Conservation (phyloP, 495 filamentous ascomycete genomes). For the Aspergillus affinis region DNA sequence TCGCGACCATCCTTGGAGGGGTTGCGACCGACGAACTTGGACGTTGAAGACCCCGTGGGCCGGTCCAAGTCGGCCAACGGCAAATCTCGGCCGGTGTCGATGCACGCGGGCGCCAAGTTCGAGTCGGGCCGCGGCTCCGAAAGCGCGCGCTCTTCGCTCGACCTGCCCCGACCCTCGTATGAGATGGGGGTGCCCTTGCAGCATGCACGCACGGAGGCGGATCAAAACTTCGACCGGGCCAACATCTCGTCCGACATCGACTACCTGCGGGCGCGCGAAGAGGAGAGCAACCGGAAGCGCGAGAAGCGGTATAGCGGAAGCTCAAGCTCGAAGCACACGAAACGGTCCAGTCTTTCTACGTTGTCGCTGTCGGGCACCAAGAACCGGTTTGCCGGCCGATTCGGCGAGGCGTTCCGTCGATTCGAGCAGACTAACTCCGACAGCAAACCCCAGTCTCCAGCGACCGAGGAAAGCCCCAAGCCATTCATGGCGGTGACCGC, state of each 20-base stretch:
- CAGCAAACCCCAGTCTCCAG: constrained; percentile 54
- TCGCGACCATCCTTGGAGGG: constrained; percentile 77
- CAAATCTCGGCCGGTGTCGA: constrained; percentile 67
- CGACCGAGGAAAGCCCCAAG: constrained; percentile 36
- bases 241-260: constrained; percentile 86
- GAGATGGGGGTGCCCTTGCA: constrained; percentile 39
- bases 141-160: constrained; percentile 39
- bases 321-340: constrained; percentile 64
- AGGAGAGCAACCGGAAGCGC: constrained; percentile 62
- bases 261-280: constrained; percentile 79
- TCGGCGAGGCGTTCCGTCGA: constrained; percentile 92
- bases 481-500: constrained; percentile 65
- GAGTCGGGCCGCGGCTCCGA: constrained; percentile 71
- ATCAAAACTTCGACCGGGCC: constrained; percentile 37
- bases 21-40: constrained; percentile 61
- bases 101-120: constrained; percentile 75
- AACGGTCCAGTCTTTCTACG: constrained; percentile 79
- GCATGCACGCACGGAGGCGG: constrained; percentile 38
- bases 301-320: constrained; percentile 65
- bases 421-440: constrained; percentile 70
- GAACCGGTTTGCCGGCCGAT: constrained; percentile 82
- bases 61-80: constrained; percentile 65
- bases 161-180: constrained; percentile 36
- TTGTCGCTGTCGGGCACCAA: constrained; percentile 76
- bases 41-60: constrained; percentile 55